Base-by-base conservation (phyloP, 2,329 filamentous ascomycete species). In the Monilinia fructicola region DNA sequence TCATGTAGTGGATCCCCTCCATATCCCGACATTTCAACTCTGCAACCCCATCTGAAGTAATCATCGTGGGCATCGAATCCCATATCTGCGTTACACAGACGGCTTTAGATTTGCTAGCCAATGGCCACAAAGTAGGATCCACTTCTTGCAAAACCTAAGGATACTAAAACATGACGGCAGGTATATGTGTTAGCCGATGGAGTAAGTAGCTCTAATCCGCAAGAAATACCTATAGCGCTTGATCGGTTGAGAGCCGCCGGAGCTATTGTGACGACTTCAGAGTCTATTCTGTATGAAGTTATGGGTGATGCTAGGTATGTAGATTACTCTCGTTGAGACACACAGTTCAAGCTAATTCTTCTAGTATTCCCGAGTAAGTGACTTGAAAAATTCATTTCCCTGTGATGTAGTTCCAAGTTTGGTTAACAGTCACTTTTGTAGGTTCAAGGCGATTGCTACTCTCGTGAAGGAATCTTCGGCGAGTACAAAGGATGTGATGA, bases 11-110 rank as follows among this genome's bases (percentile, higher is more conserved):
- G 77, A 87, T 90, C 2, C 90, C 92, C 0, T 82, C 88, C 50
- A 81, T 97, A 54, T 79, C 82, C 35, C 65, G 70, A n/a, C 73
- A 78, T 69, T 76, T 79, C 69, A 44, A 73, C 55, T 72, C 79
- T 26, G 69, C 74, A 0, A 73, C 78, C 0, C 76, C 75, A 0
- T 79, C 85, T 28, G 84, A 89, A 73, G 84, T 92, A 64, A 89
- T 91, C 65, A 87, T 98, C 69, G 89, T 97, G 21, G 94, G 94
- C 48, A 97, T 98, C 76, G 94, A 98, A 79, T 86, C 87, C 52
- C 94, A 98, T 79, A 95, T 98, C 76, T 98, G 94, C 81, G 88
- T 98, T 40, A 93, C 92, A 68, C 94, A 98, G 83, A 97, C 94
- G 53, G 87, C 91, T 21, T 83, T 97, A 53, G 94, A 97, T 80